phyloP scores from a whole-genome alignment of 2,329 filamentous ascomycete species.

The Albophoma yamanashiensis region DNA sequence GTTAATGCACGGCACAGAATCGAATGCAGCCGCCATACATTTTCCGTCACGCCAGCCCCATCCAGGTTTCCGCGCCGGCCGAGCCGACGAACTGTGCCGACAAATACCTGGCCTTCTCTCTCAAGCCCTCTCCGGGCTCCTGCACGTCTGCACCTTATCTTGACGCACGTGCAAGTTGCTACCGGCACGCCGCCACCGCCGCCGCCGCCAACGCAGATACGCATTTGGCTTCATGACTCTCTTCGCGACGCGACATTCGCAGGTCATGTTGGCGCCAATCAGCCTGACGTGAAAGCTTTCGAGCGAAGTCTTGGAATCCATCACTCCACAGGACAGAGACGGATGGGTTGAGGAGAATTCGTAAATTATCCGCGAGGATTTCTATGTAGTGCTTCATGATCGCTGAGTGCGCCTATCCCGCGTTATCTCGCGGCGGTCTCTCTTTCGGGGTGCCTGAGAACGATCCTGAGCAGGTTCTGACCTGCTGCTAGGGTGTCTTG shows the following conservation, averaged over 20 bases:
- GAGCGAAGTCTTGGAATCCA: neutral
- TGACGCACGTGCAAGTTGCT: neutral
- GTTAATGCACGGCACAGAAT: neutral
- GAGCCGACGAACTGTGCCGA: neutral
- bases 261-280: neutral
- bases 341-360: conserved; percentile 8
- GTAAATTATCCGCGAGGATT: conserved; percentile 26
- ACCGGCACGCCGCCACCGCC: neutral
- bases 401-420: neutral
- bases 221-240: neutral
- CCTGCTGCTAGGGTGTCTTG: neutral
- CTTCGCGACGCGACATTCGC: neutral
- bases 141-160: neutral
- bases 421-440: neutral
- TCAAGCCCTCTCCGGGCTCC: neutral
- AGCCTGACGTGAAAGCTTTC: neutral
- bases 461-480: neutral
- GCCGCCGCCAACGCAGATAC: neutral
- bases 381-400: conserved; percentile 21
- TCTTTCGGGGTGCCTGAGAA: neutral
- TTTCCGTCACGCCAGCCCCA: neutral
- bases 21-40: neutral
- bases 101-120: neutral
- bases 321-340: neutral
- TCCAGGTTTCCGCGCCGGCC: neutral